phyloP scores from a whole-genome alignment of 2,329 filamentous ascomycete genomes.

The Lachnellula hyalina region DNA sequence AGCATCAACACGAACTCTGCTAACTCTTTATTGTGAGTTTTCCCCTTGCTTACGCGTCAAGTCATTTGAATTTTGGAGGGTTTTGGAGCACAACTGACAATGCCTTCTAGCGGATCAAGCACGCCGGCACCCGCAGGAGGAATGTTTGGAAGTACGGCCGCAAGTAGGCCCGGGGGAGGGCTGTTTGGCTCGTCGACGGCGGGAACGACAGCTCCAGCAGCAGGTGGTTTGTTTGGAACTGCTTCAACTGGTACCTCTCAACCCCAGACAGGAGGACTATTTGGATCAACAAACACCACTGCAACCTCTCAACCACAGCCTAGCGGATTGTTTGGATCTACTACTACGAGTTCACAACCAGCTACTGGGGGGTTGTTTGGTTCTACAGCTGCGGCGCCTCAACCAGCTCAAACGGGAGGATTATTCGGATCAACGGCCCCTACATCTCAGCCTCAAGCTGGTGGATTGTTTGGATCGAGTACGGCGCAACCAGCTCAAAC shows the following conservation, averaged over 20 bases:
- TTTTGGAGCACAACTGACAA: conserved; percentile 14
- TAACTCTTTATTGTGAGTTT: conserved; percentile 50
- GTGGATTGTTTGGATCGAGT: conserved; percentile 27
- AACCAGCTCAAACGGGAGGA: conserved; percentile 19
- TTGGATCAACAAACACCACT: conserved; percentile 18
- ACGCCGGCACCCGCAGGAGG: conserved; percentile 25
- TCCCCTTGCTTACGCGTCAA: conserved; percentile 5
- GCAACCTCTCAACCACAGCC: conserved; percentile 12
- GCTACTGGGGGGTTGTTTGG: conserved; percentile 32
- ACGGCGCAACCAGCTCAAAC: conserved; percentile 26
- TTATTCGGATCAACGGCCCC: conserved; percentile 29
- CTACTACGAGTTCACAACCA: conserved; percentile 16
- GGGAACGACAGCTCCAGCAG: conserved; percentile 11
- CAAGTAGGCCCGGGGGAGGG: conserved; percentile 25
- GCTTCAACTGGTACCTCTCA: conserved; percentile 8
- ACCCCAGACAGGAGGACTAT: conserved; percentile 23
- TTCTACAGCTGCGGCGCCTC: conserved; percentile 14
- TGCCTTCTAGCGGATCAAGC: conserved; percentile 24
- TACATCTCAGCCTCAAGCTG: conserved; percentile 17
- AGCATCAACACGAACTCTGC: conserved; percentile 60
- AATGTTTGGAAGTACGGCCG: conserved; percentile 29
- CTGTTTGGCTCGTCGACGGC: conserved; percentile 30
- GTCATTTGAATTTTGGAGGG: conserved; percentile 26
- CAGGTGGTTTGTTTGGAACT: conserved; percentile 25
- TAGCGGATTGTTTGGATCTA: conserved; percentile 26